A percentile compares a stretch with the other conserved stretches of the same genome.
phyloP scores from a whole-genome alignment of 768 basidiomycete genomes.

The Coprinopsis sp. region DNA sequence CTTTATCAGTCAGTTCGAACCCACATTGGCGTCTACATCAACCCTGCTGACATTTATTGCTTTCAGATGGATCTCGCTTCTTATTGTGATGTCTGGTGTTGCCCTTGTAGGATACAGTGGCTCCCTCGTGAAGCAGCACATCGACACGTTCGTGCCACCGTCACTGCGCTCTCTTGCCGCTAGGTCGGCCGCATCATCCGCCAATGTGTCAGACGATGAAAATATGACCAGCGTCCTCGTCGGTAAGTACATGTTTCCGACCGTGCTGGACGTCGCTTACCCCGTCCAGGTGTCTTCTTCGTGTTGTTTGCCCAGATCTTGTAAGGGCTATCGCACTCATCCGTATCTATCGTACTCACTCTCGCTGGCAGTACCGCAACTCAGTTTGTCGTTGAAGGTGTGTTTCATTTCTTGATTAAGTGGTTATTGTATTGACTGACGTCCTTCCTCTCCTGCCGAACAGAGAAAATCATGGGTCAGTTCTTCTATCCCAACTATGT shows the following conservation, averaged over 20 bases:
- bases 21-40: neutral
- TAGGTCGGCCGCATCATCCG: conserved; percentile 31
- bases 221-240: conserved; percentile 70
- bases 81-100: conserved; percentile 84
- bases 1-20: conserved; percentile 66
- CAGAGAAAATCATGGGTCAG: conserved; percentile 84
- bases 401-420: conserved; percentile 13
- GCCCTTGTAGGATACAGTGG: conserved; percentile 85
- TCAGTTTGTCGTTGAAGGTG: conserved; percentile 87
- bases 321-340: conserved; percentile 38
- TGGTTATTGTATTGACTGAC: conserved; percentile 8
- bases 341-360: neutral
- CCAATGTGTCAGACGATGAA: conserved; percentile 48
- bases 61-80: conserved; percentile 80
- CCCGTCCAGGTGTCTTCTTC: conserved; percentile 72
- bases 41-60: conserved; percentile 10
- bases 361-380: conserved; percentile 51
- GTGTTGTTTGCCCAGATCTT: conserved; percentile 93
- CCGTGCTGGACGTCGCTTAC: conserved; percentile 16
- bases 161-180: conserved; percentile 24
- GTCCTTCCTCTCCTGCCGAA: conserved; percentile 4
- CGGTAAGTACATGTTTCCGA: conserved; percentile 41
- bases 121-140: conserved; percentile 74
- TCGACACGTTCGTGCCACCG: conserved; percentile 41
- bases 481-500: neutral